phyloP scores from a whole-genome alignment of 2,329 filamentous ascomycete genomes.

The Stemphylium vesicarium region DNA sequence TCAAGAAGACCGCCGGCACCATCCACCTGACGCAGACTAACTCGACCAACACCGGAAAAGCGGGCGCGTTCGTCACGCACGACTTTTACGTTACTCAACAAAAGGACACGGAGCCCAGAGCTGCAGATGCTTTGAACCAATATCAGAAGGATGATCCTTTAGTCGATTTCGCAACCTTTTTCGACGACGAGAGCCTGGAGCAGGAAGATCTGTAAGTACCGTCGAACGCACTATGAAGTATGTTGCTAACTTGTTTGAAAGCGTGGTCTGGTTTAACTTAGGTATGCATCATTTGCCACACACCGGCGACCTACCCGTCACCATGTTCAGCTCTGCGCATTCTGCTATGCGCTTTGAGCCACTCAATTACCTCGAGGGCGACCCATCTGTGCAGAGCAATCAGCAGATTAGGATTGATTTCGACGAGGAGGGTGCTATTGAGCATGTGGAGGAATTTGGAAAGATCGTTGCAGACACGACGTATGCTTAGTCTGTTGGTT shows the following conservation, averaged over 20 bases:
- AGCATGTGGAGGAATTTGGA: conserved; percentile 18
- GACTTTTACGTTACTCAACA: conserved; percentile 60
- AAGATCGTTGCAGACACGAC: conserved; percentile 6
- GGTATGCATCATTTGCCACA: conserved; percentile 60
- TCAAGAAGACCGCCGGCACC: conserved; percentile 50
- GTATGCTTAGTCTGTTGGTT: not conserved
- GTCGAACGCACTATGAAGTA: not conserved
- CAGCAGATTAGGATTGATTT: conserved; percentile 53
- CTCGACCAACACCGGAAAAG: conserved; percentile 55
- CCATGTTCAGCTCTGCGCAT: conserved; percentile 58
- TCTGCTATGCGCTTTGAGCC: conserved; percentile 54
- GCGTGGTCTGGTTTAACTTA: conserved; percentile 60
- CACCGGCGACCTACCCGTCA: conserved; percentile 57
- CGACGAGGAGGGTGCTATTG: conserved; percentile 12
- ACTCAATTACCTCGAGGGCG: conserved; percentile 53
- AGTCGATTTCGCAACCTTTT: conserved; percentile 59
- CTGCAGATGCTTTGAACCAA: conserved; percentile 55
- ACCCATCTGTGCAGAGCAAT: conserved; percentile 50
- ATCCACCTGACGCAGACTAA: conserved; percentile 55
- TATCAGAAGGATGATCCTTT: conserved; percentile 56
- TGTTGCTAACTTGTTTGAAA: not conserved
- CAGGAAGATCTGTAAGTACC: conserved; percentile 45
- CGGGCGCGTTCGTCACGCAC: conserved; percentile 58
- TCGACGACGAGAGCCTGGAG: conserved; percentile 54
- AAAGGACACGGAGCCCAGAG: conserved; percentile 59